phyloP scores from a whole-genome alignment of 2,329 filamentous ascomycete genomes.

The Bipolaris cookei region DNA sequence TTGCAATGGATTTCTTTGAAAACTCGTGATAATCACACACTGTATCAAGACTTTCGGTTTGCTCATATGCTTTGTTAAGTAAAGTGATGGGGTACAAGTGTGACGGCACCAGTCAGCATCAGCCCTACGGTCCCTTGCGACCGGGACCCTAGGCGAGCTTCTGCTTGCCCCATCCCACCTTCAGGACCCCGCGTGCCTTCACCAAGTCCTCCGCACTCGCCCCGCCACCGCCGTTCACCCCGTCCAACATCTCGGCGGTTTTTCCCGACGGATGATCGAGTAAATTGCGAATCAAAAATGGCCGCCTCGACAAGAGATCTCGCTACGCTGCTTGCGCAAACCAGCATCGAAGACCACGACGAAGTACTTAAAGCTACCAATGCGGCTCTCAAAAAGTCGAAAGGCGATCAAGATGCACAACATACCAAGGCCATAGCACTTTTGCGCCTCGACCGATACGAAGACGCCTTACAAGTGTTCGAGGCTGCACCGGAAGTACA shows the following conservation, averaged over 20 bases:
- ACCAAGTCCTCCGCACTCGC: constrained; percentile 31
- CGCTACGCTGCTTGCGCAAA: constrained; percentile 62
- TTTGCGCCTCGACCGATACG: constrained; percentile 81
- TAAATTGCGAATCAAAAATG: constrained; percentile 40
- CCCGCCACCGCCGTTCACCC: constrained; percentile 20
- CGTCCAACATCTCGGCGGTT: constrained; percentile 1
- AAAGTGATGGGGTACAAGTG: background rate
- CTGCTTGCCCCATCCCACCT: constrained; percentile 32
- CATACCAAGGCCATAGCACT: constrained; percentile 76
- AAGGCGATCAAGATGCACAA: constrained; percentile 65
- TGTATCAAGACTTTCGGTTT: background rate
- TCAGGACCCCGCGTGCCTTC: constrained; percentile 37
- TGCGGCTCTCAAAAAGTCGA: constrained; percentile 63
- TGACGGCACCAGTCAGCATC: background rate
- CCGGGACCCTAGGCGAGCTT: constrained; percentile 36
- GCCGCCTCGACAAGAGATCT: constrained; percentile 55
- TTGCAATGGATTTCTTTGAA: background rate
- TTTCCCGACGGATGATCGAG: constrained; percentile 32
- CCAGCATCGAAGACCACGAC: constrained; percentile 72
- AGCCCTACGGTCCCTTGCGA: constrained; percentile 13
- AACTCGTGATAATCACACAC: background rate
- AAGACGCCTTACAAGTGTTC: constrained; percentile 74
- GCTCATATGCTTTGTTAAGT: background rate
- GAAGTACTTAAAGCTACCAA: constrained; percentile 72
- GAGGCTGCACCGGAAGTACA: constrained; percentile 67